Base-by-base conservation (phyloP, 73 alveolate species). In the Symbiodinium pilosum region DNA sequence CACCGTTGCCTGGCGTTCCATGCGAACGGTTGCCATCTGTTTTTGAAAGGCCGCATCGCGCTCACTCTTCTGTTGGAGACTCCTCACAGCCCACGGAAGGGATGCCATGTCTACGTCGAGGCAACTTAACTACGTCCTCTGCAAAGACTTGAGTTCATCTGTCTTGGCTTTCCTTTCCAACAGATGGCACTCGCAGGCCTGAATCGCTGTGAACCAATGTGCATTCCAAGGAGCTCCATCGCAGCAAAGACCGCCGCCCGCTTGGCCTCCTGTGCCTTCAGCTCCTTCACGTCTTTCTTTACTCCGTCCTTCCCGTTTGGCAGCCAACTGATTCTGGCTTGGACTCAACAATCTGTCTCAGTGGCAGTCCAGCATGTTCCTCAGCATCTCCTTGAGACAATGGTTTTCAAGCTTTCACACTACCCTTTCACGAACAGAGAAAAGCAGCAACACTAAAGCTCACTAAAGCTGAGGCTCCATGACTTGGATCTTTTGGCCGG, bases 401-500 rank as follows among this genome's bases (percentile, higher is more conserved):
- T n/a, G n/a, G n/a, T n/a, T n/a, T n/a, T n/a, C n/a, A n/a, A n/a
- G n/a, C n/a, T n/a, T n/a, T n/a, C n/a, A n/a, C n/a, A n/a, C n/a
- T n/a, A n/a, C n/a, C n/a, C 14, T 6, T 47, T 6, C 59, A 6
- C 59, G 14, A 47, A 6, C 21, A 6, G 59, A 47, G 59, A 14
- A 6, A 9, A 9, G 59, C 59, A 47, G 59, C 6, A 47, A 14
- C 59, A 47, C 59, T 47, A 6, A 47, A 14, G 21, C 59, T 6
- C 14, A 14, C 14, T 6, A 6, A 6, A 47, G 81, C 16, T 28
- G 81, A 64, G 81, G 32, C 12, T 52, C 97, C 81, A 71, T 30
- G 40, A 91, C 97, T 43, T 91, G 97, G 51, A 91, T 91, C 97
- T 91, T 91, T 81, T 91, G 85, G 54, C 97, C 97, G n/a, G 47